Base-by-base conservation (phyloP, 2,329 filamentous ascomycete species). In the Leptographium radiaticola region DNA sequence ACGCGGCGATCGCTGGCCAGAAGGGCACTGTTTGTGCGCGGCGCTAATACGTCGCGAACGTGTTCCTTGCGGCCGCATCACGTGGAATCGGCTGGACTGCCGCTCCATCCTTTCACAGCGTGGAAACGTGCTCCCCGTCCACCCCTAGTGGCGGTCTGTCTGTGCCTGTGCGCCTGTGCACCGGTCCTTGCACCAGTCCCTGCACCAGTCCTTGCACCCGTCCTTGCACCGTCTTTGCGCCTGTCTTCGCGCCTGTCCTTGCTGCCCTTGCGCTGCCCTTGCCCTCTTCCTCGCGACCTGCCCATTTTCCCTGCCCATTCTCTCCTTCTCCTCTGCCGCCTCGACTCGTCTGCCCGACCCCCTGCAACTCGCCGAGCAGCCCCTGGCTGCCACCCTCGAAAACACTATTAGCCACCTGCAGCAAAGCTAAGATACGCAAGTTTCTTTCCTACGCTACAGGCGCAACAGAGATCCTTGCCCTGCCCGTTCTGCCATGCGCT, bases 81-180 rank as follows among this genome's bases (percentile, higher is more conserved):
- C 50, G 50, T 52, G 50, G 50, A 46, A 51, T 31, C 33, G 40
- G 49, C 45, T 52, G 50, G 40, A 38, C 49, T 16, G 42, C 39
- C 25, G 38, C 49, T 50, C 38, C 16, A 30, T 34, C 4, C n/a
- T 40, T 34, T 13, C 39, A 10, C 39, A 31, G 30, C 39, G 42
- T 15, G n/a, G 16, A 59, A 59, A 59, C 58, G 58, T 59, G 58
- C 58, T 59, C 47, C 46, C 58, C 58, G 42, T 58, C 58, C 56
- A 58, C 58, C 54, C 55, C 53, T 58, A 59, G 58, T 51, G 58
- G 56, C 55, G 53, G 53, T 45, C 52, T 43, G 40, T 31, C 46
- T 51, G 34, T 52, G 53, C 53, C 47, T 55, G 52, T 53, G 53
- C 40, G 30, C 12, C 30, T 25, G 42, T 44, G 20, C 42, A 16